Conservation (phyloP, 139 green algal species). For the Coelastrella sp. region DNA sequence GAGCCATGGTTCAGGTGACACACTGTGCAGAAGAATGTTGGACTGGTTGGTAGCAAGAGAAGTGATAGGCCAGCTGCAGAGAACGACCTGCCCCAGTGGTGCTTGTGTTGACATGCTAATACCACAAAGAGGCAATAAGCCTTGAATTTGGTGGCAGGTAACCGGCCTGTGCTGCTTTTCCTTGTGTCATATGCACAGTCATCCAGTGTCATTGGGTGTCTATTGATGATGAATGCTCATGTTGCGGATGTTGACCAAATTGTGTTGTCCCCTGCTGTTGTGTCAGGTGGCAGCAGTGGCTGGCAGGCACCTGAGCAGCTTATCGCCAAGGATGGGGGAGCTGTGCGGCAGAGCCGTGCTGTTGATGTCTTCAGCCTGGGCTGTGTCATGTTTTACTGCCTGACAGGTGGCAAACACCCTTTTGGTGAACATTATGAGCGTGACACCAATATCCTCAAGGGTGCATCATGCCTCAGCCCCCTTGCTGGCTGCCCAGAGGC, state of each 20-base stretch:
- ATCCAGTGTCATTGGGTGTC: too few relatives aligned
- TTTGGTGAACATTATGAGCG: constrained; percentile 92
- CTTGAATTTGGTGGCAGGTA: too few relatives aligned
- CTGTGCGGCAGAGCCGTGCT: constrained; percentile 76
- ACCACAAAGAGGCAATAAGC: too few relatives aligned
- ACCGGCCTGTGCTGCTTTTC: too few relatives aligned
- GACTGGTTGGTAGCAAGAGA: too few relatives aligned
- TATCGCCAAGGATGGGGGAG: constrained; percentile 59
- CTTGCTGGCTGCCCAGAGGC: constrained; percentile 79
- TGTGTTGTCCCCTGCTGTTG: not conserved
- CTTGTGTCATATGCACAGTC: too few relatives aligned
- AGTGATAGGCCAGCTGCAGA: too few relatives aligned
- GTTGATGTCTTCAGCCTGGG: constrained; percentile 97
- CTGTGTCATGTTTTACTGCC: constrained; percentile 92
- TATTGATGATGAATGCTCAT: too few relatives aligned
- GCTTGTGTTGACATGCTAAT: too few relatives aligned
- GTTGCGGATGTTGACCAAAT: too few relatives aligned
- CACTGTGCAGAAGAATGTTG: not conserved
- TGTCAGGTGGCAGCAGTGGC: constrained; percentile 86
- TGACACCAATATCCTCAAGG: constrained; percentile 89
- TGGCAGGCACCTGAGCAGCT: constrained; percentile 99
- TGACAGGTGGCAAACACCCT: constrained; percentile 87
- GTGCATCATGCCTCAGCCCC: constrained; percentile 52
- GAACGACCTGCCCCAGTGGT: too few relatives aligned
- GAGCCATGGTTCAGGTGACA: constrained; percentile 70